Evolutionary conservation across 352 stramenopile species (phyloP).

Genomic region (Globisporangium mamillatum): DNA sequence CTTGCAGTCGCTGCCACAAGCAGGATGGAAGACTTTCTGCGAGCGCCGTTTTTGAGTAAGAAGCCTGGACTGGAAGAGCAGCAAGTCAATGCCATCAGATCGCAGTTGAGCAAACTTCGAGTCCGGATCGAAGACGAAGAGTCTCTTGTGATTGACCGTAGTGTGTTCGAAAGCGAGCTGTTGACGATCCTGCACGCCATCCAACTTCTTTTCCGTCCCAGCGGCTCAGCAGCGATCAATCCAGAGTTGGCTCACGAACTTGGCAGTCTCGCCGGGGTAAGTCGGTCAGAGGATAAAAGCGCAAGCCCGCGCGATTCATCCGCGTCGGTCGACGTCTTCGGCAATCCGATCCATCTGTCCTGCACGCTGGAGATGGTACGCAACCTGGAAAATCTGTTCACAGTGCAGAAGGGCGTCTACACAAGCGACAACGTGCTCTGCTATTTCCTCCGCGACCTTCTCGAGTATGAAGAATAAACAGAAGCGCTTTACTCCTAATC

Average conservation of each 20-base stretch:
- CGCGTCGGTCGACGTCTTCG: slow-evolving; percentile 39
- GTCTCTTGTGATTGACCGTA: slow-evolving; percentile 49
- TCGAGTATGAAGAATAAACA: slow-evolving; percentile 26
- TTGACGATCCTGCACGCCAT: slow-evolving; percentile 28
- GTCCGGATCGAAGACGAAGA: slow-evolving; percentile 64
- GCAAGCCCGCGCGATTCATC: not conserved
- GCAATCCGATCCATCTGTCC: slow-evolving; percentile 35
- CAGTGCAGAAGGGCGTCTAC: slow-evolving; percentile 34
- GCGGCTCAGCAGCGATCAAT: not conserved
- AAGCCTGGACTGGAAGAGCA: slow-evolving; percentile 28
- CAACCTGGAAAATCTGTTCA: slow-evolving; percentile 51
- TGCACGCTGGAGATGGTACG: slow-evolving; percentile 49
- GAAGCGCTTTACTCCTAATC: not conserved
- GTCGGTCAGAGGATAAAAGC: too few relatives aligned
- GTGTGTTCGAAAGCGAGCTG: slow-evolving; percentile 29
- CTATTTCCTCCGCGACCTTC: slow-evolving; percentile 69
- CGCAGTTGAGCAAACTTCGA: slow-evolving; percentile 40
- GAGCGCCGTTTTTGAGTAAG: slow-evolving; percentile 51
- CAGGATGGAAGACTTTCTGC: slow-evolving; percentile 49
- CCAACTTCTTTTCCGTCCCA: slow-evolving; percentile 36
- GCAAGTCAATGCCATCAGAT: slow-evolving; percentile 29
- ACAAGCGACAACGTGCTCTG: slow-evolving; percentile 56
- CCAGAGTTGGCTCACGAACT: not conserved
- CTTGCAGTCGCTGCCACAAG: slow-evolving; percentile 20
- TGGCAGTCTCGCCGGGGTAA: not conserved